Base-by-base conservation (phyloP, 1,284 basidiomycete genomes). In the Athelia sp. region DNA sequence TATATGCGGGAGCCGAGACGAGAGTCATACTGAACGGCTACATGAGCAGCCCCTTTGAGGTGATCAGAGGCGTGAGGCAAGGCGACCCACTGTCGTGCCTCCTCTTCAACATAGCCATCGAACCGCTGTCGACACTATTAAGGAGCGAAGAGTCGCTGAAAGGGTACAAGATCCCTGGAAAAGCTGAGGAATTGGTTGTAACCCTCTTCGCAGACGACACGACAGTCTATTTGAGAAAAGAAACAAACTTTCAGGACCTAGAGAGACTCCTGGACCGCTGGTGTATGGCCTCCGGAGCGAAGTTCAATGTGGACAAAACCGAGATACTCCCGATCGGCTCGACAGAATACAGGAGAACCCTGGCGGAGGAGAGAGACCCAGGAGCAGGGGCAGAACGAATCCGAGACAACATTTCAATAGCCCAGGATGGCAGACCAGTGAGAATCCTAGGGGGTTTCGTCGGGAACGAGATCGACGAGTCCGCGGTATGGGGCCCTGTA, bases 101-200 rank as follows among this genome's bases (percentile, higher is more conserved):
- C 8, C 36, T 40, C 6, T 40, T 40, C 36, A n/a, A 40, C 15
- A 6, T 40, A 9, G 36, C 15, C 6, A n/a, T 40, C 9, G 50
- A 56, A 29, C 54, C 52, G 2, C 24, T 56, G 1, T 46, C 53
- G 9, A 49, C 45, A 13, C 48, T 49, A 43, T 22, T 56, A 0
- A 0, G 53, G 15, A 32, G 45, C 3, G 54, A 48, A 0, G 23
- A 45, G 3, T 29, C 6, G 6, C 42, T 56, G 9, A 45, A 40
- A 18, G 55, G 55, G 0, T 51, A 48, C 19, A 26, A 38, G 18
- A 50, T 55, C 3, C 53, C 51, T 0, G 48, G 45, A n/a, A n/a
- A n/a, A n/a, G n/a, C n/a, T n/a, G n/a, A n/a, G n/a, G n/a, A n/a
- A n/a, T n/a, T n/a, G n/a, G n/a, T n/a, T n/a, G n/a, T n/a, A n/a